These are phyloP conservation scores for Boletus sp. DNA, from an alignment of 1,284 basidiomycete genomes.

Conservation along the genomic window DNA sequence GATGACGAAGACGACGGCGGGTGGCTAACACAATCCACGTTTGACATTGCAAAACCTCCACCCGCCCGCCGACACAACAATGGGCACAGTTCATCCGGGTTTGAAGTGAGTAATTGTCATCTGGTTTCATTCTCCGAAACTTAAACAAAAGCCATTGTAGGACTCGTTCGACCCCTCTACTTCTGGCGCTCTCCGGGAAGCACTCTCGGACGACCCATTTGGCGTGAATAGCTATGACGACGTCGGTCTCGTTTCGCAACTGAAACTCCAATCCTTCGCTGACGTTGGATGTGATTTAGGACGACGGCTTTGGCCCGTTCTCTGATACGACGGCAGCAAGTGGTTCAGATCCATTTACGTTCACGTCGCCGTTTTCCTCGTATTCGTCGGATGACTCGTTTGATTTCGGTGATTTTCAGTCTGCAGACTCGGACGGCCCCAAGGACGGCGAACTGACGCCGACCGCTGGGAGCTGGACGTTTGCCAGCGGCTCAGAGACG, in stretches of 20 bases:
- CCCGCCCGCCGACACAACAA: constrained; percentile 49
- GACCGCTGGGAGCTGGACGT: constrained; percentile 65
- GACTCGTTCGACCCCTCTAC: constrained; percentile 50
- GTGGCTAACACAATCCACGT: constrained; percentile 73
- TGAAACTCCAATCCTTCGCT: constrained; percentile 2
- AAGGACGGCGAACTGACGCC: constrained; percentile 56
- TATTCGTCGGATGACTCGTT: constrained; percentile 60
- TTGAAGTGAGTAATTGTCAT: constrained; percentile 48
- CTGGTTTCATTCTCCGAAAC: background rate
- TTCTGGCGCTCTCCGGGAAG: constrained; percentile 27
- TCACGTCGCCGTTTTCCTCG: constrained; percentile 49
- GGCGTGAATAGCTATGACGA: constrained; percentile 44
- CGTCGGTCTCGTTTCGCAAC: constrained; percentile 34
- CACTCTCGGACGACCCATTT: constrained; percentile 52
- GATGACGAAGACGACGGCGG: constrained; percentile 70
- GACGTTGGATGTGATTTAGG: constrained; percentile 32
- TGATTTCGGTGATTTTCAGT: constrained; percentile 79
- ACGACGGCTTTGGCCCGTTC: constrained; percentile 70
- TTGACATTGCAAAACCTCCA: constrained; percentile 56
- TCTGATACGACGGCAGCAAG: constrained; percentile 53
- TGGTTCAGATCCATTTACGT: constrained; percentile 56
- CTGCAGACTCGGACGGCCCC: constrained; percentile 33
- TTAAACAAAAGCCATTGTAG: constrained; percentile 31
- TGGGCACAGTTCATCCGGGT: constrained; percentile 52
- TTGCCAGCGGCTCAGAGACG: constrained; percentile 42